Percentiles rank a stretch among this genome's conserved stretches.
Conservation (phyloP, 306 rosid species). For the Quercus gilva region DNA sequence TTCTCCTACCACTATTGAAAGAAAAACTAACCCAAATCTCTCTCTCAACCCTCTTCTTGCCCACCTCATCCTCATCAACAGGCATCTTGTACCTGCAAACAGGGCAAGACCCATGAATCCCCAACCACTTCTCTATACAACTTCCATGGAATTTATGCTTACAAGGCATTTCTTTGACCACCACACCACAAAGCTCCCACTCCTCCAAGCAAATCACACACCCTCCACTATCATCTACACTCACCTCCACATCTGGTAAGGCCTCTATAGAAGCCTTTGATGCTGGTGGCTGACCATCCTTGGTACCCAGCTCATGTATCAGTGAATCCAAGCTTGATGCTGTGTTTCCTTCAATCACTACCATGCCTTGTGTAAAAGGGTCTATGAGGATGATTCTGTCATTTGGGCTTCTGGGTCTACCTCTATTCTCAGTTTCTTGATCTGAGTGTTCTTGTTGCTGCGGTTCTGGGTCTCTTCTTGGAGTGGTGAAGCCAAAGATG, state of each 20-base stretch:
- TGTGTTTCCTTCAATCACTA: slow-evolving; percentile 49
- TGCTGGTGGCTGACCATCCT: slow-evolving; percentile 70
- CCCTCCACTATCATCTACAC: slow-evolving; percentile 37
- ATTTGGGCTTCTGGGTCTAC: background rate
- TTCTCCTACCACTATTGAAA: slow-evolving; percentile 35
- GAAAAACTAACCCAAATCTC: slow-evolving; percentile 69
- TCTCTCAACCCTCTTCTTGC: slow-evolving; percentile 40
- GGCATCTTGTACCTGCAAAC: slow-evolving; percentile 80
- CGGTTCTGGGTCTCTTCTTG: background rate
- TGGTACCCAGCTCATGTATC: slow-evolving; percentile 36
- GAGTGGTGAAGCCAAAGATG: slow-evolving; percentile 44
- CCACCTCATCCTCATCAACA: slow-evolving; percentile 44
- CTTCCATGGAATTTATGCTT: slow-evolving; percentile 58
- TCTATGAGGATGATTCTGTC: slow-evolving; percentile 59
- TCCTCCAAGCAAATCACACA: slow-evolving; percentile 81
- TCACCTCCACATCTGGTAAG: slow-evolving; percentile 41
- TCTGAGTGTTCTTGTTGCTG: slow-evolving; percentile 13
- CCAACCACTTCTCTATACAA: slow-evolving; percentile 80
- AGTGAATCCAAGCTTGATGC: slow-evolving; percentile 46
- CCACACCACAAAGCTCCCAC: slow-evolving; percentile 46
- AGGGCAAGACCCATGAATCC: slow-evolving; percentile 77
- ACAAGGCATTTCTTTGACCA: slow-evolving; percentile 71
- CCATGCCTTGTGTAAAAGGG: slow-evolving; percentile 53
- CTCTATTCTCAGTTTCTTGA: background rate
- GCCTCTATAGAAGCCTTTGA: slow-evolving; percentile 67